Conservation (phyloP, 495 filamentous ascomycete genomes). For the Astrocystis sublimbata region DNA sequence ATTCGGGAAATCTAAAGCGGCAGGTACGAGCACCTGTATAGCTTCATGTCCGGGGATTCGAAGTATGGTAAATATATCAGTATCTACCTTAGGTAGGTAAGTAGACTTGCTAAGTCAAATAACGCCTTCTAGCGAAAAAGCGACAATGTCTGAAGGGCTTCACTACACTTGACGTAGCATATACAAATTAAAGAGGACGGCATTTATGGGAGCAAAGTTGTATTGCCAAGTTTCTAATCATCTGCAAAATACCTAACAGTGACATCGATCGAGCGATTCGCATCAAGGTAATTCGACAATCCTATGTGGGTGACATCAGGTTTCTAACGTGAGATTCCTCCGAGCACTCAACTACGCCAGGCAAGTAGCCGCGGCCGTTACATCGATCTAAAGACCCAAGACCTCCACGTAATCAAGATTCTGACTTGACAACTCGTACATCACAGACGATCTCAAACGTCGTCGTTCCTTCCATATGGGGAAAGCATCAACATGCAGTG, state of each 20-base stretch:
- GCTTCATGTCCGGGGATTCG: no score
- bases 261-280: not conserved
- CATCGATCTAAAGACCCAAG: not conserved
- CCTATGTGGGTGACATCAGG: not conserved
- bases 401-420: not conserved
- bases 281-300: not conserved
- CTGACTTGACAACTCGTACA: not conserved
- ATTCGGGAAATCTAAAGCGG: no score
- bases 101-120: no score
- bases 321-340: not conserved
- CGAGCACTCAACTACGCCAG: not conserved
- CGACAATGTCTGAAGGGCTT: not conserved
- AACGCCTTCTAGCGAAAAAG: no score
- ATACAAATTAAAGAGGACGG: not conserved
- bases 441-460: not conserved
- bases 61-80: no score
- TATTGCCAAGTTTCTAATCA: not conserved
- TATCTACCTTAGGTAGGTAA: no score
- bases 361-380: not conserved
- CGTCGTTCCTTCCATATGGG: not conserved
- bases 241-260: not conserved
- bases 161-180: not conserved
- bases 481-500: not conserved
- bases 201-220: not conserved
- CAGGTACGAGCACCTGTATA: no score